phyloP scores from a whole-genome alignment of 805 yeast genomes.

The Saitoella complicata region DNA sequence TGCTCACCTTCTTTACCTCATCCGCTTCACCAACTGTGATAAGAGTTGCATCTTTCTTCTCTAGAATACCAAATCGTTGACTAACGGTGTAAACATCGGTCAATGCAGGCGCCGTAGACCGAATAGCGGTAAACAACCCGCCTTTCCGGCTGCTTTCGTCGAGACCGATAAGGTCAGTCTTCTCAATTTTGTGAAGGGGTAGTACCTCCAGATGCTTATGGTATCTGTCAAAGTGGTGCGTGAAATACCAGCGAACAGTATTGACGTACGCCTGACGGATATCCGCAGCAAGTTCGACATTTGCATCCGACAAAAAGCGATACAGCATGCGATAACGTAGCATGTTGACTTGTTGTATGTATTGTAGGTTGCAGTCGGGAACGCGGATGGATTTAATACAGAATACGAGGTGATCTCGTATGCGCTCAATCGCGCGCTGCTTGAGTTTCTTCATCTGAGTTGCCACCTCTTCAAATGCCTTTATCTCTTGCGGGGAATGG shows the following conservation, averaged over 20 bases:
- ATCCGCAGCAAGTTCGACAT: slow-evolving; percentile 51
- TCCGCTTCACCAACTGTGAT: slow-evolving; percentile 79
- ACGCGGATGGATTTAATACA: slow-evolving; percentile 54
- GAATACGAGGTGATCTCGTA: slow-evolving; percentile 48
- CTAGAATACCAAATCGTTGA: slow-evolving; percentile 42
- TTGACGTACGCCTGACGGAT: slow-evolving; percentile 64
- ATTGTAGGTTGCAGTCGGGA: slow-evolving; percentile 54
- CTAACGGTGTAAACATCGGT: slow-evolving; percentile 42
- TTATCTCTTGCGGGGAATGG: no score
- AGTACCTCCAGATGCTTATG: slow-evolving; percentile 53
- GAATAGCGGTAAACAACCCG: slow-evolving; percentile 4
- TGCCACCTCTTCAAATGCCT: neutral
- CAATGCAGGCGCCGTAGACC: slow-evolving; percentile 6
- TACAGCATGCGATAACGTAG: slow-evolving; percentile 46
- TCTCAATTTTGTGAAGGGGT: slow-evolving; percentile 39
- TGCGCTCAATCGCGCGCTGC: slow-evolving; percentile 53
- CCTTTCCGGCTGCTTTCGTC: slow-evolving; percentile 11
- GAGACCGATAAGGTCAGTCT: slow-evolving; percentile 38
- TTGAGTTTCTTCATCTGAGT: slow-evolving; percentile 23
- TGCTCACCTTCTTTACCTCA: slow-evolving; percentile 37
- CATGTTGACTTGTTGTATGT: slow-evolving; percentile 45
- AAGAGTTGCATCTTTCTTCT: slow-evolving; percentile 41
- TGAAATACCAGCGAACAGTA: slow-evolving; percentile 91
- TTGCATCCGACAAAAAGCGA: slow-evolving; percentile 37
- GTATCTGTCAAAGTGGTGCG: slow-evolving; percentile 61